Conservation (phyloP, 148 eudicot genomes). For the Rhododendron molle region DNA sequence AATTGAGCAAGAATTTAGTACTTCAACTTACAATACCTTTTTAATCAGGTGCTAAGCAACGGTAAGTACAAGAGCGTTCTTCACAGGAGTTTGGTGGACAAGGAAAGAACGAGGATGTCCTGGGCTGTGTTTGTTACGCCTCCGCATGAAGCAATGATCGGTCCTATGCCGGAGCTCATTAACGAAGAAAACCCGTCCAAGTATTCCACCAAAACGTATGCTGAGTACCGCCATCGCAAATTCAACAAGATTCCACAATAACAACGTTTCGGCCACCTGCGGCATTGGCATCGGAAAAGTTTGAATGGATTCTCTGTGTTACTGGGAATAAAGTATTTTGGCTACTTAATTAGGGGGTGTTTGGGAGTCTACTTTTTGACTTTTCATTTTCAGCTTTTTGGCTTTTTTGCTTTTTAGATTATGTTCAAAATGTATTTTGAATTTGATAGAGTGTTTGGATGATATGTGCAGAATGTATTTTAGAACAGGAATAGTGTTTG, state of each 20-base stretch:
- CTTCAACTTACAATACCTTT: background rate
- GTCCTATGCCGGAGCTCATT: constrained; percentile 30
- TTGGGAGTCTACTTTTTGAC: too few species aligned
- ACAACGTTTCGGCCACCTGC: background rate
- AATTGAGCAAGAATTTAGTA: background rate
- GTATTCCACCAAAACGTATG: constrained; percentile 34
- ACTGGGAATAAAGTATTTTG: background rate
- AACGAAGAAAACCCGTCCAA: constrained; percentile 28
- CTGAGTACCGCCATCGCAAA: constrained; percentile 35
- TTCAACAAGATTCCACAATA: constrained; percentile 42
- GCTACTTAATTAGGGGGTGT: too few species aligned
- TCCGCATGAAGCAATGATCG: constrained; percentile 26
- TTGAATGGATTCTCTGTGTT: background rate
- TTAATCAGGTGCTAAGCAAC: constrained; percentile 37
- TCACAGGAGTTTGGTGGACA: constrained; percentile 43
- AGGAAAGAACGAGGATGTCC: constrained; percentile 38
- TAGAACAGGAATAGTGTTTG: too few species aligned
- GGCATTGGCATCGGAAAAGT: background rate
- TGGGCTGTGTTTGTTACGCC: constrained; percentile 51
- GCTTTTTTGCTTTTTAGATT: too few species aligned
- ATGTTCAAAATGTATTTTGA: too few species aligned
- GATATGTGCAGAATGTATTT: too few species aligned
- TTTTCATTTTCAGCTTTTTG: too few species aligned
- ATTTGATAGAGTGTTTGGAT: too few species aligned
- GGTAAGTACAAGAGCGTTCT: constrained; percentile 47